A percentile compares a stretch with the other conserved stretches of the same genome.
These are phyloP conservation scores for Priceomyces medius DNA, from an alignment of 805 yeast species.

Conservation along the genomic window DNA sequence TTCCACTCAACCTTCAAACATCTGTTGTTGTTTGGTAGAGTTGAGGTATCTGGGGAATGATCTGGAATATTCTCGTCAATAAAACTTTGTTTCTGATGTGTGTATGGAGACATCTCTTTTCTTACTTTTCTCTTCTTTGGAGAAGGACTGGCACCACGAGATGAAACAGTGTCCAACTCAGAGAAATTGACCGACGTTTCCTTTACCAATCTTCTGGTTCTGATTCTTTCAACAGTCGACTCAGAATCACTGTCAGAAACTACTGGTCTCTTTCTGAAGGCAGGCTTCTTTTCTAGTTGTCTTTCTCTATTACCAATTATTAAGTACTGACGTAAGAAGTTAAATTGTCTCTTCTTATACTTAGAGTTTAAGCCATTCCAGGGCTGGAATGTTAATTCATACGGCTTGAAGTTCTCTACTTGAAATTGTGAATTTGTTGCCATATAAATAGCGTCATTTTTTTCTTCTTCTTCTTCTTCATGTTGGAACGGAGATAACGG, in stretches of 20 bases:
- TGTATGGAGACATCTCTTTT: slow-evolving; percentile 35
- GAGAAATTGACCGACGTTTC: slow-evolving; percentile 25
- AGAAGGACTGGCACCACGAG: slow-evolving; percentile 12
- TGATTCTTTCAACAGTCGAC: slow-evolving; percentile 44
- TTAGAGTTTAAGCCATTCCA: slow-evolving; percentile 46
- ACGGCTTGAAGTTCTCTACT: slow-evolving; percentile 45
- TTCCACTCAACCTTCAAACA: slow-evolving; percentile 93
- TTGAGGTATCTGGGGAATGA: slow-evolving; percentile 67
- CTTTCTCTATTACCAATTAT: slow-evolving; percentile 19
- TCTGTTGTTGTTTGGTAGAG: slow-evolving; percentile 68
- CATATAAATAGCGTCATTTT: slow-evolving; percentile 12
- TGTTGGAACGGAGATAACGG: slow-evolving; percentile 44
- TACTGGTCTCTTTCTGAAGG: slow-evolving; percentile 17
- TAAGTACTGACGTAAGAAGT: slow-evolving; percentile 54
- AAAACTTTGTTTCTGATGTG: slow-evolving; percentile 46
- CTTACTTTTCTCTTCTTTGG: slow-evolving; percentile 45
- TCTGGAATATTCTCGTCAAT: slow-evolving; percentile 76
- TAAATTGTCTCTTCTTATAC: slow-evolving; percentile 49
- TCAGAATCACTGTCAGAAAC: slow-evolving; percentile 35
- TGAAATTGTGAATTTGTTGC: slow-evolving; percentile 41
- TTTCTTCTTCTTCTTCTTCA: neutral
- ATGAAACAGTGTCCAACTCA: slow-evolving; percentile 5
- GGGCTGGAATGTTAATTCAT: slow-evolving; percentile 50
- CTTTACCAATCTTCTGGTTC: slow-evolving; percentile 58
- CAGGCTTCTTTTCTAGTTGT: slow-evolving; percentile 9